Conservation (phyloP, 345 rosid genomes). For the Pelargonium nanum region DNA sequence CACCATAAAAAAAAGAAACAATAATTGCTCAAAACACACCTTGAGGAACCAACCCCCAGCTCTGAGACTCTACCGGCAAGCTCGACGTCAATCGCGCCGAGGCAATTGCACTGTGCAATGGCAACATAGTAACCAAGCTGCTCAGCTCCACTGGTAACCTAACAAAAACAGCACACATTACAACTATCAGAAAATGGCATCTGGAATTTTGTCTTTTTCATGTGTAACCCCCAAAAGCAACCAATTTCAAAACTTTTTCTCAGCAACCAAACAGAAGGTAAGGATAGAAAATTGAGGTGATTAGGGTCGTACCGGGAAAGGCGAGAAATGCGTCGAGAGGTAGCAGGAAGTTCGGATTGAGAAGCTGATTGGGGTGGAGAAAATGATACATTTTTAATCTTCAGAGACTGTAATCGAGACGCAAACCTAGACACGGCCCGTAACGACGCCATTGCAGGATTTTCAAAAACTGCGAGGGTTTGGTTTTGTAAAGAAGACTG, state of each 20-base stretch:
- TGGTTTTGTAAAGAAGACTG: not conserved
- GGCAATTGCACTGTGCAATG: conserved; percentile 58
- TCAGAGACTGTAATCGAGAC: not conserved
- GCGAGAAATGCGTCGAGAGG: not conserved
- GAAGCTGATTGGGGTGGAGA: not conserved
- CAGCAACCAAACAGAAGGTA: not conserved
- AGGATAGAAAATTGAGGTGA: not conserved
- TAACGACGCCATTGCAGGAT: not conserved
- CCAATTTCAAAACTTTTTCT: not conserved
- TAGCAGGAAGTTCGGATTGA: not conserved
- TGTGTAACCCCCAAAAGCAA: not conserved
- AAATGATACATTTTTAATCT: not conserved
- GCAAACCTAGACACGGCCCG: not conserved
- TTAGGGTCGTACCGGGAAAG: conserved; percentile 27
- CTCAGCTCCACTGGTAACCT: conserved; percentile 61
- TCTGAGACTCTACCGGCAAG: conserved; percentile 41
- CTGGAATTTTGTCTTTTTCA: too few relatives aligned
- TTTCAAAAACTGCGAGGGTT: not conserved
- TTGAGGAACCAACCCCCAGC: conserved; percentile 75
- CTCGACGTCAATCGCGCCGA: conserved; percentile 51
- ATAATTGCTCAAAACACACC: conserved; percentile 18
- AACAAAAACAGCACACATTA: not conserved
- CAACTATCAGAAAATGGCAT: not conserved
- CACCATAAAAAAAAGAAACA: not conserved
- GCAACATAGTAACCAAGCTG: conserved; percentile 40